A percentile compares a stretch with the other conserved stretches of the same genome.
phyloP scores from a whole-genome alignment of 768 basidiomycete genomes.

The Tricholoma sp. region DNA sequence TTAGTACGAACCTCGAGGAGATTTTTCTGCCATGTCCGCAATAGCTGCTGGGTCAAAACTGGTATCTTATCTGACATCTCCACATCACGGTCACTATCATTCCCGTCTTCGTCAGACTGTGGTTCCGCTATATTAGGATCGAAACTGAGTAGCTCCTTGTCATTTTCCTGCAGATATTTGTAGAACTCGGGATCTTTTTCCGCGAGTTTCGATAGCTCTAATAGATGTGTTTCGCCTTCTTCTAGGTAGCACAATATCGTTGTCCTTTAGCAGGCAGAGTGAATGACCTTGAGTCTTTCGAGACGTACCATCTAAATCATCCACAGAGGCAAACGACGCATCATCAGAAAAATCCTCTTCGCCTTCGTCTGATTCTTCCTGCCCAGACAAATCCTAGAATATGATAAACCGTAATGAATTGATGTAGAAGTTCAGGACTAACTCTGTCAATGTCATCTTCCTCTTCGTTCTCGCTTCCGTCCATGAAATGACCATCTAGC shows the following conservation, averaged over 20 bases:
- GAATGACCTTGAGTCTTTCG: neutral
- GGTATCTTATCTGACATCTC: conserved; percentile 45
- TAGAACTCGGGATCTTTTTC: conserved; percentile 99
- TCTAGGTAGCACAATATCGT: conserved; percentile 31
- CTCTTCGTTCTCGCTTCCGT: conserved; percentile 47
- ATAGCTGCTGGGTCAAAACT: conserved; percentile 60
- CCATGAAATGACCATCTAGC: conserved; percentile 70
- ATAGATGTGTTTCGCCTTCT: conserved; percentile 69
- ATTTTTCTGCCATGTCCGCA: conserved; percentile 85
- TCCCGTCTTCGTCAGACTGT: conserved; percentile 42
- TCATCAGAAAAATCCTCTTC: conserved; percentile 48
- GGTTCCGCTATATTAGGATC: conserved; percentile 37
- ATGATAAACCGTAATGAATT: conserved; percentile 1
- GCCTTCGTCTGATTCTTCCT: conserved; percentile 25
- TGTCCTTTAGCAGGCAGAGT: neutral
- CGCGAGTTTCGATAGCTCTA: conserved; percentile 82
- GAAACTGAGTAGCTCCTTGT: conserved; percentile 86
- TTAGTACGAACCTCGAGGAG: conserved; percentile 60
- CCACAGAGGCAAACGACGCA: conserved; percentile 70
- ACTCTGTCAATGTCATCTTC: conserved; percentile 28
- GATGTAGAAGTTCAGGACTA: neutral
- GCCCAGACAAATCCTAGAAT: conserved; percentile 19
- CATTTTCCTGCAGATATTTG: conserved; percentile 96
- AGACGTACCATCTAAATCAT: conserved; percentile 64
- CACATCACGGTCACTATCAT: conserved; percentile 37